Percentiles rank a stretch among this genome's conserved stretches.
These are phyloP conservation scores for Allium cepa DNA, from an alignment of 106 monocot species.

Conservation along the genomic window DNA sequence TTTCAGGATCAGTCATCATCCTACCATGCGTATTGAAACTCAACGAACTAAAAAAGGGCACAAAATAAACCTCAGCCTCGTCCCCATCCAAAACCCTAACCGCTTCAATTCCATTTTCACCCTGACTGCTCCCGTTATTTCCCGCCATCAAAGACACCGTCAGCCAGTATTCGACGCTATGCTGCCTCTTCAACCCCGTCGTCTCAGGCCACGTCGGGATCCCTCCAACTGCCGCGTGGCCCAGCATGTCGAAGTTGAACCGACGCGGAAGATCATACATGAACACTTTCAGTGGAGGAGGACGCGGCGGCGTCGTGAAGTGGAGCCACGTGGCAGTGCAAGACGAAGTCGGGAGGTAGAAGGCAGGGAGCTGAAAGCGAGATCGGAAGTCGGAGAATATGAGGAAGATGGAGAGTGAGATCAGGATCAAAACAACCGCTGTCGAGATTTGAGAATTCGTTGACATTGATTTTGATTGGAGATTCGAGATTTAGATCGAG, in stretches of 20 bases:
- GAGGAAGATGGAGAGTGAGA: conserved; percentile 33
- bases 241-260: conserved; percentile 81
- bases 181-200: conserved; percentile 73
- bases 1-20: conserved; percentile 96
- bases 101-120: conserved; percentile 42
- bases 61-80: conserved; percentile 81
- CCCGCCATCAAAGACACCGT: conserved; percentile 62
- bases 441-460: conserved; percentile 17
- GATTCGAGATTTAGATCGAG: background rate
- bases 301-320: conserved; percentile 4
- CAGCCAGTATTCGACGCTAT: conserved; percentile 99
- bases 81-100: conserved; percentile 61
- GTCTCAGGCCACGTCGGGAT: conserved; percentile 59
- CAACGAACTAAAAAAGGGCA: conserved; percentile 95
- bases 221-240: background rate
- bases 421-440: conserved; percentile 17
- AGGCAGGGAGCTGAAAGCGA: conserved; percentile 13
- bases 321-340: conserved; percentile 2
- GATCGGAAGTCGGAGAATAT: conserved; percentile 11
- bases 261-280: conserved; percentile 90
- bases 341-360: conserved; percentile 17
- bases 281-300: conserved; percentile 56
- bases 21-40: conserved; percentile 91
- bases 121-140: background rate
- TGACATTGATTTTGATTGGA: conserved; percentile 1